These are phyloP conservation scores for Fusarium chuoi DNA, from an alignment of 2,329 filamentous ascomycete species.

Conservation along the genomic window DNA sequence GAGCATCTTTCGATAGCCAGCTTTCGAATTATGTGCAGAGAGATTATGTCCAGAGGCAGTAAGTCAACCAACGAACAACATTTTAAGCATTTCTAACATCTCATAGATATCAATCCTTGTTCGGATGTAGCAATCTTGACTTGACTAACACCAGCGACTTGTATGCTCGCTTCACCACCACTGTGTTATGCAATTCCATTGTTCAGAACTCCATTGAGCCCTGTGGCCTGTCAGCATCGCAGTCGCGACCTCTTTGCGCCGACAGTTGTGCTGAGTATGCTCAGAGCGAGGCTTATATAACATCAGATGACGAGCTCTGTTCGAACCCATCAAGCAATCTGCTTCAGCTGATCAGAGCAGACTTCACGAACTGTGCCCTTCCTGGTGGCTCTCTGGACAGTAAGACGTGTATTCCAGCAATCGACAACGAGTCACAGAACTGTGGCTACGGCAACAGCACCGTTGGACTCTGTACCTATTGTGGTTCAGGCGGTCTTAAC, in stretches of 20 bases:
- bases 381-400: constrained; percentile 81
- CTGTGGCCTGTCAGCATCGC: constrained; percentile 73
- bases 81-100: constrained; percentile 15
- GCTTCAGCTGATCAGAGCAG: constrained; percentile 82
- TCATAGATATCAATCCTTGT: constrained; percentile 78
- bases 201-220: constrained; percentile 84
- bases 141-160: constrained; percentile 81
- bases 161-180: constrained; percentile 94
- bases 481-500: constrained; percentile 83
- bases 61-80: constrained; percentile 48
- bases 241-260: constrained; percentile 83
- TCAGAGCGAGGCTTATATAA: constrained; percentile 86
- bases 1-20: constrained; percentile 79
- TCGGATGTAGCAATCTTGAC: constrained; percentile 84
- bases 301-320: constrained; percentile 79
- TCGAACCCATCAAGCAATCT: constrained; percentile 72
- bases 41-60: constrained; percentile 83
- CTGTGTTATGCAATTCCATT: constrained; percentile 91
- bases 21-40: constrained; percentile 78
- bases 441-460: constrained; percentile 83
- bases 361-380: constrained; percentile 89
- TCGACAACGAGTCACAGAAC: constrained; percentile 83
- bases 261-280: constrained; percentile 89
- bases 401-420: constrained; percentile 78
- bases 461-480: constrained; percentile 87